A percentile compares a stretch with the other conserved stretches of the same genome.
Evolutionary conservation across 2,329 filamentous ascomycete species (phyloP).

Genomic region (Sclerotinia trifoliorum): DNA sequence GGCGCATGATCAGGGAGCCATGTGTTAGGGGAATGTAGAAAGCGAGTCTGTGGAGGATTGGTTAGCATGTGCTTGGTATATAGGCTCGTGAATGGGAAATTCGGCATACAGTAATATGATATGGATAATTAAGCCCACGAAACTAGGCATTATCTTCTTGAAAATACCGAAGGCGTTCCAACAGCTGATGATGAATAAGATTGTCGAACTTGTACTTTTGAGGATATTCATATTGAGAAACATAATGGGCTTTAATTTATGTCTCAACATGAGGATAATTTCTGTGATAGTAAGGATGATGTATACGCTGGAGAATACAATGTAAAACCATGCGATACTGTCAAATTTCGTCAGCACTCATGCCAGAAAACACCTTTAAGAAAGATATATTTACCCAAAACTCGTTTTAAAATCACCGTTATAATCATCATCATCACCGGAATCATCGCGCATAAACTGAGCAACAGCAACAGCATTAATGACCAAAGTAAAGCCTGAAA

Average conservation of each 20-base stretch:
- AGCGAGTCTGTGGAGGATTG: constrained; percentile 25
- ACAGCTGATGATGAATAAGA: constrained; percentile 29
- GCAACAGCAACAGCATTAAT: neutral
- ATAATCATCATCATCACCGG: neutral
- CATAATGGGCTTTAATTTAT: constrained; percentile 30
- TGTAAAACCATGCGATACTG: constrained; percentile 13
- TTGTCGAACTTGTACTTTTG: constrained; percentile 31
- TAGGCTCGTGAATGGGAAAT: neutral
- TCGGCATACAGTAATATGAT: constrained; percentile 29
- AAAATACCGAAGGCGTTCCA: neutral
- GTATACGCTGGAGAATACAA: constrained; percentile 22
- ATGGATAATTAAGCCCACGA: constrained; percentile 27
- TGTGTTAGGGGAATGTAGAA: constrained; percentile 36
- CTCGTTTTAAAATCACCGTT: neutral
- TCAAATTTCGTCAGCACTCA: neutral
- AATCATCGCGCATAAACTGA: neutral
- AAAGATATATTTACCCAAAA: neutral
- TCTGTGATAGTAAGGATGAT: constrained; percentile 32
- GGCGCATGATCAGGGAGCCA: constrained; percentile 31
- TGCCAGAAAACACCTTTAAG: too few relatives aligned
- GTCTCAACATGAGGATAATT: constrained; percentile 32
- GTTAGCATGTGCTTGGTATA: neutral
- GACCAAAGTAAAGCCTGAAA: neutral
- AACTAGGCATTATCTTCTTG: constrained; percentile 9
- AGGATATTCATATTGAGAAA: constrained; percentile 33